Percentiles rank a stretch among this genome's conserved stretches.
Evolutionary conservation across 108 stramenopile genomes (phyloP).

Genomic region (Pseudonitzschia multiseries): DNA sequence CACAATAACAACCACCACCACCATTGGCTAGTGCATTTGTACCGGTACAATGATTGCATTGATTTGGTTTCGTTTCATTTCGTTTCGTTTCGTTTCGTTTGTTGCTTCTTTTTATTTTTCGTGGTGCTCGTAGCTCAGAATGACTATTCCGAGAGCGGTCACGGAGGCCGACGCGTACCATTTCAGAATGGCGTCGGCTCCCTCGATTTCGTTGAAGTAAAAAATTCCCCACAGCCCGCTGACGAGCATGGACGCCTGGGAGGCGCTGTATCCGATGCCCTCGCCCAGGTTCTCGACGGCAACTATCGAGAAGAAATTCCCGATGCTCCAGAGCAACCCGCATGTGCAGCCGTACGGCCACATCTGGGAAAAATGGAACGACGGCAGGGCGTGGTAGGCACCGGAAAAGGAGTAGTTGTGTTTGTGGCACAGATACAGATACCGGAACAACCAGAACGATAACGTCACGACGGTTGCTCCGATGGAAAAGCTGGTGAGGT

Average conservation of each 20-base stretch:
- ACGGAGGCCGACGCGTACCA: conserved; percentile 44
- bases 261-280: conserved; percentile 72
- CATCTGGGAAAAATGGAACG: conserved; percentile 61
- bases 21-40: too few species aligned
- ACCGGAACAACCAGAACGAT: conserved; percentile 58
- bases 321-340: conserved; percentile 61
- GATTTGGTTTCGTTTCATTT: too few species aligned
- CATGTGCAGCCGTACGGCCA: conserved; percentile 53
- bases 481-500: conserved; percentile 73
- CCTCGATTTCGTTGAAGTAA: conserved; percentile 56
- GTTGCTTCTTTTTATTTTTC: too few species aligned
- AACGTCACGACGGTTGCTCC: conserved; percentile 65
- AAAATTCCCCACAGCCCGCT: conserved; percentile 64
- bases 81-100: too few species aligned
- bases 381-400: conserved; percentile 56
- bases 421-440: conserved; percentile 30
- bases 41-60: too few species aligned
- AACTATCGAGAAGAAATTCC: conserved; percentile 71
- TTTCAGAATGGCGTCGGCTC: conserved; percentile 32
- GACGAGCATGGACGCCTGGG: conserved; percentile 50
- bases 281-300: conserved; percentile 71
- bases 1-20: too few species aligned
- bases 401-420: conserved; percentile 17
- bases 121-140: conserved; percentile 51
- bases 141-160: conserved; percentile 45